A percentile compares a stretch with the other conserved stretches of the same genome.
Evolutionary conservation across 306 rosid genomes (phyloP).

Genomic region (Ammopiptanthus mongolicus): DNA sequence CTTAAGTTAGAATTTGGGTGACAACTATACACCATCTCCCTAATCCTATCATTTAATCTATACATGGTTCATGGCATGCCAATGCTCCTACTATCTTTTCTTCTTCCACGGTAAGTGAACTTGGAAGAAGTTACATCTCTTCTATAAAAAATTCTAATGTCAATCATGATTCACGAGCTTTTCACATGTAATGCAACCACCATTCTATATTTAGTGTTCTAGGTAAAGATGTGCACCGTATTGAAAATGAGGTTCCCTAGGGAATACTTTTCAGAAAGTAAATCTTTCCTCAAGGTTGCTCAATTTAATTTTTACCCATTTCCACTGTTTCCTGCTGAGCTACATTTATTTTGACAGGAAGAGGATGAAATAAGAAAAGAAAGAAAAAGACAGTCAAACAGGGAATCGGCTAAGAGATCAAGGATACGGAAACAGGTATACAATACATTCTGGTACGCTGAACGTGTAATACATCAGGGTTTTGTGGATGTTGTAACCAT

Average conservation of each 20-base stretch:
- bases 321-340: not conserved
- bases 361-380: slow-evolving; percentile 39
- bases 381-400: slow-evolving; percentile 51
- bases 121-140: slow-evolving; percentile 4
- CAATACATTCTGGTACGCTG: slow-evolving; percentile 1
- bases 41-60: not conserved
- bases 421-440: slow-evolving; percentile 51
- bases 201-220: not conserved
- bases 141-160: not conserved
- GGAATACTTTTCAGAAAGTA: slow-evolving; percentile 1
- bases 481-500: not conserved
- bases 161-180: not conserved
- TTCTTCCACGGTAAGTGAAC: not conserved
- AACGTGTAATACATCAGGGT: not conserved
- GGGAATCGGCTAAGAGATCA: slow-evolving; percentile 65
- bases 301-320: not conserved
- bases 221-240: not conserved
- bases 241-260: not conserved
- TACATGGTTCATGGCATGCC: not conserved
- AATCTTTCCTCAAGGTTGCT: not conserved
- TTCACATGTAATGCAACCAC: not conserved
- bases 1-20: not conserved
- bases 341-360: slow-evolving; percentile 39
- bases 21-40: not conserved
- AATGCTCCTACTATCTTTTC: not conserved